Percentiles rank a stretch among this genome's conserved stretches.
These are phyloP conservation scores for Rhizopogon vesiculosus DNA, from an alignment of 768 basidiomycete species.

Conservation along the genomic window DNA sequence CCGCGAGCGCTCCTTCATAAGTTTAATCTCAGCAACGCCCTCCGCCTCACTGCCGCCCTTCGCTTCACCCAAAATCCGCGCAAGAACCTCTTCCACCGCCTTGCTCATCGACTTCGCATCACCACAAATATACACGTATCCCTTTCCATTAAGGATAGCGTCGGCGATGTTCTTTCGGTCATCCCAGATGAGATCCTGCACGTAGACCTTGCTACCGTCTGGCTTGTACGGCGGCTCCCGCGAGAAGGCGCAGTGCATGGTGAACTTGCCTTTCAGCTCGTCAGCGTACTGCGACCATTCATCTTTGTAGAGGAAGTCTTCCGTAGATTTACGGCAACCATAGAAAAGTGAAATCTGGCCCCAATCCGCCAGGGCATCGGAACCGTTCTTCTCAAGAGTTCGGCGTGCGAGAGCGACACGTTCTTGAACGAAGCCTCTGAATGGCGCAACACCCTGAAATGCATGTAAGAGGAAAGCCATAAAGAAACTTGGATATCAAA, in stretches of 20 bases:
- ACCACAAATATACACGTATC: slow-evolving; percentile 96
- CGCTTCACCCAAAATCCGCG: slow-evolving; percentile 82
- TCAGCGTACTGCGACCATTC: slow-evolving; percentile 89
- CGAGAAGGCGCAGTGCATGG: slow-evolving; percentile 86
- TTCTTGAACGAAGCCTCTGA: slow-evolving; percentile 98
- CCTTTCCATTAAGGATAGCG: slow-evolving; percentile 89
- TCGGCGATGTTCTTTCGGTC: slow-evolving; percentile 79
- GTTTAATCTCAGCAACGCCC: slow-evolving; percentile 87
- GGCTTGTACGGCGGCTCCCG: slow-evolving; percentile 81
- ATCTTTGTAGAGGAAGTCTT: slow-evolving; percentile 92
- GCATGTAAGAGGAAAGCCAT: slow-evolving; percentile 1
- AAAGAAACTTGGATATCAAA: slow-evolving; percentile 10
- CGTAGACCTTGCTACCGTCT: slow-evolving; percentile 95
- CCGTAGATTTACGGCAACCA: slow-evolving; percentile 83
- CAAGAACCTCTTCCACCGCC: slow-evolving; percentile 87
- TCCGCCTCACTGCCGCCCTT: slow-evolving; percentile 91
- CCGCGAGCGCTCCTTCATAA: slow-evolving; percentile 90
- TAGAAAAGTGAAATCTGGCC: slow-evolving; percentile 93
- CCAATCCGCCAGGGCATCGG: slow-evolving; percentile 93
- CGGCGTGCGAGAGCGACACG: slow-evolving; percentile 94
- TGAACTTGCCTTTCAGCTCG: slow-evolving; percentile 90
- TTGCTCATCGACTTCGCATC: slow-evolving; percentile 97
- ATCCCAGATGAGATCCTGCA: slow-evolving; percentile 96
- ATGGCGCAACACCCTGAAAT: slow-evolving; percentile 91
- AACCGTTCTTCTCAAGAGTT: slow-evolving; percentile 92